phyloP scores from a whole-genome alignment of 2,329 filamentous ascomycete genomes.

The Epichloe gansuensis region DNA sequence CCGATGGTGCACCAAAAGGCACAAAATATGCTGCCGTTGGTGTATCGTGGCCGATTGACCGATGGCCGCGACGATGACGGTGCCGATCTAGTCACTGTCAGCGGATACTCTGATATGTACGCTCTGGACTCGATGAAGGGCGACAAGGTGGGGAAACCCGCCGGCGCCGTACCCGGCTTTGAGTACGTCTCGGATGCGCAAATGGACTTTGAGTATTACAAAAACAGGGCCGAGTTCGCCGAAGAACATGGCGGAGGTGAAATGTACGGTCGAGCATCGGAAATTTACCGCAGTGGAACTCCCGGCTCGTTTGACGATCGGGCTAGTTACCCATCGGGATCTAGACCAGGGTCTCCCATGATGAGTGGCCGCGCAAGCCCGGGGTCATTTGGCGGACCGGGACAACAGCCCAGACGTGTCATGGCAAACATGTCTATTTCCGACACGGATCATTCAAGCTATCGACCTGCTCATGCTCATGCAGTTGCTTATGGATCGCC shows the following conservation, averaged over 20 bases:
- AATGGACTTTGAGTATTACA: conserved; percentile 85
- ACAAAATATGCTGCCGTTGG: conserved; percentile 69
- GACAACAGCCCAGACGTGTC: conserved; percentile 14
- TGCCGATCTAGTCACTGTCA: conserved; percentile 43
- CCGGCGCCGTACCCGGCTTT: conserved; percentile 51
- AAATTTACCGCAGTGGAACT: conserved; percentile 48
- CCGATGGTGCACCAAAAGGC: conserved; percentile 93
- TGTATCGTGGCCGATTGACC: conserved; percentile 70
- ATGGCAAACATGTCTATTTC: conserved; percentile 7
- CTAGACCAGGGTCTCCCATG: conserved; percentile 37
- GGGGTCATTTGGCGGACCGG: conserved; percentile 21
- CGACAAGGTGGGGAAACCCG: conserved; percentile 34
- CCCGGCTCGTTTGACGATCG: conserved; percentile 37
- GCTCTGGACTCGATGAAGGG: conserved; percentile 65
- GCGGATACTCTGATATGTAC: conserved; percentile 73
- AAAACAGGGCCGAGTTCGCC: conserved; percentile 76
- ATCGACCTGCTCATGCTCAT: conserved; percentile 10
- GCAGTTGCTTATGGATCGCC: conserved; percentile 6
- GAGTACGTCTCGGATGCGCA: conserved; percentile 79
- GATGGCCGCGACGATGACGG: conserved; percentile 50
- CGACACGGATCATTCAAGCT: conserved; percentile 16
- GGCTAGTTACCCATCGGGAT: conserved; percentile 27
- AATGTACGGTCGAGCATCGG: conserved; percentile 46
- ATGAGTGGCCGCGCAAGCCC: conserved; percentile 11
- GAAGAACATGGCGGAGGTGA: conserved; percentile 74